phyloP scores from a whole-genome alignment of 2,329 filamentous ascomycete species.

The Fusarium phyllophilum region DNA sequence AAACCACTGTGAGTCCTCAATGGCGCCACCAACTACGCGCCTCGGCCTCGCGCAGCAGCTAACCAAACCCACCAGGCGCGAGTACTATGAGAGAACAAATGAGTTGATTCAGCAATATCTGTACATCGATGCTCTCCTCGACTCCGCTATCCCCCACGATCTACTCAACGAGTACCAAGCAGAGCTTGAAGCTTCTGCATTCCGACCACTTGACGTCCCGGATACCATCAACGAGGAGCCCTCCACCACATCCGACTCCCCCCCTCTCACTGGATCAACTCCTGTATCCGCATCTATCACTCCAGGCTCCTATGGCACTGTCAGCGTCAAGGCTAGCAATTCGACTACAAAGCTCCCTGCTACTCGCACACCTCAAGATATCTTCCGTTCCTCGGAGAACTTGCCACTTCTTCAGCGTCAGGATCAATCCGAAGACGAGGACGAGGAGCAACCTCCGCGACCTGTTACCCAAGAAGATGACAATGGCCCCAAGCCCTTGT shows the following conservation, averaged over 20 bases:
- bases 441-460: constrained; percentile 39
- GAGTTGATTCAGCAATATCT: constrained; percentile 89
- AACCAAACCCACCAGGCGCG: constrained; percentile 59
- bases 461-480: constrained; percentile 43
- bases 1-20: constrained; percentile 68
- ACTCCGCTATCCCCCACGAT: constrained; percentile 91
- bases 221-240: constrained; percentile 80
- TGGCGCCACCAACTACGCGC: background rate
- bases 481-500: constrained; percentile 60
- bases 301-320: constrained; percentile 46
- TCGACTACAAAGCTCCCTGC: constrained; percentile 59
- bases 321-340: constrained; percentile 46
- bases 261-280: constrained; percentile 41
- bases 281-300: constrained; percentile 33
- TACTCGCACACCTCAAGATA: constrained; percentile 84
- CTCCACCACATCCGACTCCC: constrained; percentile 44
- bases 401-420: constrained; percentile 68
- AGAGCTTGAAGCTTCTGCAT: constrained; percentile 65
- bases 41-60: background rate
- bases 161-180: constrained; percentile 87
- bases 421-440: constrained; percentile 58
- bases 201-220: constrained; percentile 70
- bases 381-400: constrained; percentile 80
- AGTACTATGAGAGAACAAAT: constrained; percentile 92
- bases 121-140: constrained; percentile 90